Evolutionary conservation across 352 stramenopile species (phyloP), one percentile per base, ranked within the genome.

Genomic region (Peronospora destructor): DNA sequence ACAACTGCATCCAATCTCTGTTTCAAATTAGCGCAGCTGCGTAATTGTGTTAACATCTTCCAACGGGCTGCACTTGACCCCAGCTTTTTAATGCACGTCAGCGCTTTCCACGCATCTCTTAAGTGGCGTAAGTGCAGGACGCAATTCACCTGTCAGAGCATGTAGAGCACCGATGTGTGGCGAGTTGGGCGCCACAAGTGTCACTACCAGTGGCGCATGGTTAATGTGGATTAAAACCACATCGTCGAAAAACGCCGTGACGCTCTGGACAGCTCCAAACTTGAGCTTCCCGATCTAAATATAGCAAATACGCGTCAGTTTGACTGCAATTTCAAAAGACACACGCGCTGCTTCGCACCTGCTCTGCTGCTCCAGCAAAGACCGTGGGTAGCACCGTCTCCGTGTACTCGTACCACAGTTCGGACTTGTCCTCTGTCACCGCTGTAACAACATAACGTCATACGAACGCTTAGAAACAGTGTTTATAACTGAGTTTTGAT

Each of bases 201-300:
- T 91, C 51, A 87, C 71, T 45, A 91, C 80, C 30, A 91, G 67
- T 34, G 80, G 80, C 44, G 72, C 57, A 47, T 85, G 61, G 62
- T 91, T 87, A 38, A 87, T 70, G 66, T 91, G 80, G 28, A 91
- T 64, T 29, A 91, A 61, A 54, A 85, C 80, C 41, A 85, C 68
- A 40, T 73, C 64, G 38, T 72, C 72, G 45, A 84, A 91, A 63
- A 87, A 91, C 9, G 69, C 73, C 42, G 77, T 91, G 39, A 89
- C 62, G 42, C 65, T 85, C 46, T 82, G 59, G 45, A 91, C 77
- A 6, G 57, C 59, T 23, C 77, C 80, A 47, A 91, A 89, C 49
- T 84, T 77, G 56, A 91, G 73, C 59, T 91, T 91, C 16, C 80
- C 80, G 10, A 87, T 63, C 75, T 88, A 47, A 26, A 32, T 32